Conservation (phyloP, 176 grass and related monocot genomes). For the Oryza meyeriana region DNA sequence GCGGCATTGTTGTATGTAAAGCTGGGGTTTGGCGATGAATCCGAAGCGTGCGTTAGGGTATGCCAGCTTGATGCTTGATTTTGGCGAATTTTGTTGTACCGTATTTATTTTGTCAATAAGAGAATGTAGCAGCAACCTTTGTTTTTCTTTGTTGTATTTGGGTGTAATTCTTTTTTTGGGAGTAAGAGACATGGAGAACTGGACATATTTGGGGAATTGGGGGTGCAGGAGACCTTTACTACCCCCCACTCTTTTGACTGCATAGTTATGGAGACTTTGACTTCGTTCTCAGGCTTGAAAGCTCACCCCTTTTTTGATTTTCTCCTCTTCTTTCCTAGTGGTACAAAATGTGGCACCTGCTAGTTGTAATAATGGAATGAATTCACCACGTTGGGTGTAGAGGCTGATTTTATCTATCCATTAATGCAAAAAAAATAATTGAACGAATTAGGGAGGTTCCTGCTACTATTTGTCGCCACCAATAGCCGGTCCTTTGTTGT, state of each 20-base stretch:
- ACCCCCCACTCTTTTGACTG: slow-evolving; percentile 10
- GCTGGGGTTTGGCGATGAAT: not conserved
- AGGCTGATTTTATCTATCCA: too few relatives aligned
- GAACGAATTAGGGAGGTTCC: not conserved
- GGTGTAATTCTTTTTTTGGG: not conserved
- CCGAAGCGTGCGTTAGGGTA: not conserved
- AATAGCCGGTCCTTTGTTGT: not conserved
- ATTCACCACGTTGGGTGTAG: not conserved
- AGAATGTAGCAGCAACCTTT: not conserved
- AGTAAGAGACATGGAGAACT: not conserved
- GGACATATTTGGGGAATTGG: not conserved
- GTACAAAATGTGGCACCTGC: not conserved
- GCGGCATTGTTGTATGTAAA: not conserved
- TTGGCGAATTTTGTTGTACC: not conserved
- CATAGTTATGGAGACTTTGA: not conserved
- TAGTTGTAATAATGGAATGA: not conserved
- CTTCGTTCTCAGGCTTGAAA: not conserved
- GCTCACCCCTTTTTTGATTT: not conserved
- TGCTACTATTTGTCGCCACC: not conserved
- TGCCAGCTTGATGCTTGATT: not conserved
- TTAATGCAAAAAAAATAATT: not conserved
- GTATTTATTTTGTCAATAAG: not conserved
- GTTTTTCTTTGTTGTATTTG: not conserved
- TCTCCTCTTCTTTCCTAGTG: slow-evolving; percentile 5
- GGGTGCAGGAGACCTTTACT: not conserved